Evolutionary conservation across 805 yeast genomes (phyloP), one percentile per base, ranked within the genome.

Genomic region (Suhomyces prunicola): DNA sequence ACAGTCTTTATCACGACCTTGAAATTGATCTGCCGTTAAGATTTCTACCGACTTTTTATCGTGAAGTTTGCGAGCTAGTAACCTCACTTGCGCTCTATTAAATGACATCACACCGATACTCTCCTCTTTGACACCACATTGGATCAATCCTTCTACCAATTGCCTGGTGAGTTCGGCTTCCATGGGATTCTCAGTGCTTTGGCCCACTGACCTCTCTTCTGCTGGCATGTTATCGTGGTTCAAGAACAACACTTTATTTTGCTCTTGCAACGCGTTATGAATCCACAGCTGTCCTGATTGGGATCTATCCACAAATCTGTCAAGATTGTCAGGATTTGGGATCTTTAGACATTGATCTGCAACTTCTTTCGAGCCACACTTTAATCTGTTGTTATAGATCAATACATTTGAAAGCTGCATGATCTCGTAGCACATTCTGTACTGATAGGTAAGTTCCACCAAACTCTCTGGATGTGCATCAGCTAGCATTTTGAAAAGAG

Each of bases 1-100:
- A 63, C 97, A 88, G 31, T 90, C 93, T 62, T 93, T 94, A 68
- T 94, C 99, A 52, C 97, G 79, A 0, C 99, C 99, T 70, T 94
- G 99, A 62, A 88, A 93, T 63, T 87, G 90, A 68, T 94, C 99
- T 0, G 97, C 98, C 0, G 99, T 94, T 52, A 93, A 73, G 31
- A 89, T 78, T 59, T 94, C 98, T 29, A 94, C 69, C 0, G 74
- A 80, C 7, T 72, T 65, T 57, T 65, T 41, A 54, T 60, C 55
- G 66, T 66, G 42, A 40, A 74, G 61, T 5, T 52, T 41, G 35
- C 65, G 61, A 26, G 53, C 60, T 31, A 91, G 68, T 7, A 72
- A 54, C 33, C 68, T 59, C 39, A 75, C 58, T 65, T 94, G 99
- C 0, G 92, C 90, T 39, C 96, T 76, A 67, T 94, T 93, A 50